Evolutionary conservation across 2,329 filamentous ascomycete genomes (phyloP).

Genomic region (Phialocephala subalpina): DNA sequence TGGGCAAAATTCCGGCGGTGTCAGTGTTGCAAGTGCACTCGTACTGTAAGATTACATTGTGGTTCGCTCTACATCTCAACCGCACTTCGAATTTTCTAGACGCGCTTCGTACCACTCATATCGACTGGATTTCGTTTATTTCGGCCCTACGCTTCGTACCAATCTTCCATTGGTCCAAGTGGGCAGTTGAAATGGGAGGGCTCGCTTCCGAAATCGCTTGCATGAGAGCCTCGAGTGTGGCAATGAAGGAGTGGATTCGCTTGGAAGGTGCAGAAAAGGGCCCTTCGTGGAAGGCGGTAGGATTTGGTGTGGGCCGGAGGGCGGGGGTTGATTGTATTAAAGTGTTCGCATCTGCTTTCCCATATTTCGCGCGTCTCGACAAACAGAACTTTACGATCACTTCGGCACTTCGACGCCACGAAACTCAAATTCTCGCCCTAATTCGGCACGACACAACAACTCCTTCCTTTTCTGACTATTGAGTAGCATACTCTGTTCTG

Average conservation of each 20-base stretch:
- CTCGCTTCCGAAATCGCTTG: neutral
- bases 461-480: too few species aligned
- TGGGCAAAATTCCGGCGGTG: neutral
- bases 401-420: too few species aligned
- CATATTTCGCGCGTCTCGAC: too few species aligned
- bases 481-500: too few species aligned
- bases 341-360: neutral
- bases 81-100: too few species aligned
- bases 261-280: slow-evolving; percentile 13
- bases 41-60: too few species aligned
- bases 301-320: slow-evolving; percentile 11
- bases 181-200: neutral
- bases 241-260: slow-evolving; percentile 7
- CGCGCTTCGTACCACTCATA: neutral
- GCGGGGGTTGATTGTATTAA: neutral
- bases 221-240: slow-evolving; percentile 13
- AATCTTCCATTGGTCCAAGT: neutral
- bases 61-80: too few species aligned
- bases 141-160: neutral
- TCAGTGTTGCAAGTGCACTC: slow-evolving; percentile 6
- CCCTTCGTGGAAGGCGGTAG: slow-evolving; percentile 10
- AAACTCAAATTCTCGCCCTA: too few species aligned
- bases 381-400: too few species aligned
- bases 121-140: neutral
- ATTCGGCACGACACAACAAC: too few species aligned